Base-by-base conservation (phyloP, 306 rosid species). In the Vigna hirtella region DNA sequence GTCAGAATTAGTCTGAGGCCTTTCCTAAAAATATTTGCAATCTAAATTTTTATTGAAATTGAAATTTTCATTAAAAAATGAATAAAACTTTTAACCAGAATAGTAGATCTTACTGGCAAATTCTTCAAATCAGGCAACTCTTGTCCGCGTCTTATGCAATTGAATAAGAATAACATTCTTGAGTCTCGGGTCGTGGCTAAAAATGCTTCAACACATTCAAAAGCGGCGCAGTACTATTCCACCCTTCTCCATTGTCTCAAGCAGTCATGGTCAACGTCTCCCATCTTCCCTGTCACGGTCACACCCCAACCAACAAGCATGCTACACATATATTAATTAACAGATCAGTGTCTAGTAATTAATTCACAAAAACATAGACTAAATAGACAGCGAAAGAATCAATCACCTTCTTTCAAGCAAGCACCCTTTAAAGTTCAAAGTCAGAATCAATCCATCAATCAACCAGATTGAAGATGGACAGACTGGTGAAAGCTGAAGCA, bases 401-500 rank as follows among this genome's bases (percentile, higher is more conserved):
- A 34, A 32, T 8, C 75, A 43, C 7, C 79, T 34, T 34, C 82
- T 32, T 64, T 40, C 53, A 40, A 71, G 24, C 80, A 66, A 68
- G 15, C 66, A 63, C 12, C 36, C 69, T 32, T 42, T 11, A 58
- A 45, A 66, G 38, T 74, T 24, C 65, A 49, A 61, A 77, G 47
- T 34, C 45, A 36, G 64, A 70, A 57, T 57, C 34, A 18, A 53
- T 53, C 59, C 3, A 69, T 6, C 17, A 17, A 77, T 3, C 18
- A 26, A 61, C 8, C 13, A 34, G 62, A 5, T 34, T 43, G 56
- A 53, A 66, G 76, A 92, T 95, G 98, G 98, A 95, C 63, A 88
- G 98, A 84, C 66, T 95, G 64, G 98, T 95, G 88, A 91, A 88
- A 79, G 79, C 96, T 65, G 98, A 92, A 48, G 73, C 85, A 71